Evolutionary conservation across 768 basidiomycete species (phyloP).

Genomic region (Hygrocybe coccinea): DNA sequence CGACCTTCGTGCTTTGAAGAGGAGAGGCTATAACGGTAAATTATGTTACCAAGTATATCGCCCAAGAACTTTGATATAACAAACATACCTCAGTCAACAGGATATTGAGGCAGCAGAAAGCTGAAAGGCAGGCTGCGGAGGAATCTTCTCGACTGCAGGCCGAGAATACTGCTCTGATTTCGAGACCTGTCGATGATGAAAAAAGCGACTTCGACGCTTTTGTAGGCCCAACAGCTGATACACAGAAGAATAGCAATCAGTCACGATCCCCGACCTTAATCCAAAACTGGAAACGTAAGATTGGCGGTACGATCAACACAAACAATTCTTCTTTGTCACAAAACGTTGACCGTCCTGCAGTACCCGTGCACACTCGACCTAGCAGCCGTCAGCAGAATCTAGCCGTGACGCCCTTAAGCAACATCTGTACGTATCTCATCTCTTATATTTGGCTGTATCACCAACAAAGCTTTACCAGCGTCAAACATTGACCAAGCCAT

Average conservation of each 20-base stretch:
- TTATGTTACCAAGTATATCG: background rate
- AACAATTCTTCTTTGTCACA: background rate
- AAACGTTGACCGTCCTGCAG: background rate
- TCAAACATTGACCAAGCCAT: conserved; percentile 69
- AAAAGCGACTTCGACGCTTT: background rate
- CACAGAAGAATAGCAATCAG: conserved; percentile 9
- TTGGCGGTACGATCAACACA: conserved; percentile 19
- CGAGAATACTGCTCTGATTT: conserved; percentile 28
- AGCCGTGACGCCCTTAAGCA: conserved; percentile 36
- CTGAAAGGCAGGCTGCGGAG: conserved; percentile 55
- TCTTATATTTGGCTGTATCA: background rate
- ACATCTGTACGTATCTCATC: conserved; percentile 34
- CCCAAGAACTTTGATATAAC: background rate
- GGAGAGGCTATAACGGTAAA: conserved; percentile 82
- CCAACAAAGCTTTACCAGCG: conserved; percentile 30
- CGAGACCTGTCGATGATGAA: conserved; percentile 13
- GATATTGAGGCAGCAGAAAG: conserved; percentile 79
- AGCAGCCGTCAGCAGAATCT: conserved; percentile 5
- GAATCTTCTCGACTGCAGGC: conserved; percentile 38
- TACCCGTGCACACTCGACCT: background rate
- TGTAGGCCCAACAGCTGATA: background rate
- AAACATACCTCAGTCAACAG: conserved; percentile 61
- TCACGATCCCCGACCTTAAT: conserved; percentile 16
- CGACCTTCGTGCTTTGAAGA: conserved; percentile 71
- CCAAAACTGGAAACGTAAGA: conserved; percentile 28